Evolutionary conservation across 2,329 filamentous ascomycete species (phyloP).

Genomic region (Zasmidium cellare): DNA sequence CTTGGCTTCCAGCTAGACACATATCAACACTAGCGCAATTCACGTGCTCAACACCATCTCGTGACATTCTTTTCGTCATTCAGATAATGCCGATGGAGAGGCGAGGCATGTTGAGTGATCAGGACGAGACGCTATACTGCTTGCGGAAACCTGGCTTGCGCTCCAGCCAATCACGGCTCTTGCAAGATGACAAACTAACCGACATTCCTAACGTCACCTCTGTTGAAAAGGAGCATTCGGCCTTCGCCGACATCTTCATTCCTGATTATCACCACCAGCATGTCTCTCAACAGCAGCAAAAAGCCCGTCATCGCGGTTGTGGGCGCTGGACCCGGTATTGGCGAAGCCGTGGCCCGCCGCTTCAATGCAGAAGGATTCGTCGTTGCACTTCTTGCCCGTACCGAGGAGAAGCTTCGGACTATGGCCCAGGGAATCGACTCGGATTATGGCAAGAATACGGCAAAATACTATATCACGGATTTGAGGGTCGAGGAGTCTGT

Average conservation of each 20-base stretch:
- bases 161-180: neutral
- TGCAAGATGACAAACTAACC: neutral
- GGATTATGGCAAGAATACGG: slow-evolving; percentile 19
- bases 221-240: neutral
- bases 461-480: slow-evolving; percentile 25
- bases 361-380: slow-evolving; percentile 26
- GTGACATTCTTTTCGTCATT: too few relatives aligned
- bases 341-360: slow-evolving; percentile 27
- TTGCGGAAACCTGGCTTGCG: too few relatives aligned
- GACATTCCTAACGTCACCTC: neutral
- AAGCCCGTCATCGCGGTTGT: slow-evolving; percentile 27
- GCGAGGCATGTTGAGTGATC: too few relatives aligned
- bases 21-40: too few relatives aligned
- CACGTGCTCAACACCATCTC: too few relatives aligned
- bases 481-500: slow-evolving; percentile 20
- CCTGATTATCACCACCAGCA: neutral
- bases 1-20: too few relatives aligned
- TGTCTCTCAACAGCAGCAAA: slow-evolving; percentile 19
- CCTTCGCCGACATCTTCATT: neutral
- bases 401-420: slow-evolving; percentile 24
- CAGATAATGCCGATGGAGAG: too few relatives aligned
- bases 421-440: slow-evolving; percentile 23
- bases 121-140: too few relatives aligned
- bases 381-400: slow-evolving; percentile 25
- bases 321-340: slow-evolving; percentile 28